These are phyloP conservation scores for Cytospora leucostoma DNA, from an alignment of 2,329 filamentous ascomycete species.

Conservation along the genomic window DNA sequence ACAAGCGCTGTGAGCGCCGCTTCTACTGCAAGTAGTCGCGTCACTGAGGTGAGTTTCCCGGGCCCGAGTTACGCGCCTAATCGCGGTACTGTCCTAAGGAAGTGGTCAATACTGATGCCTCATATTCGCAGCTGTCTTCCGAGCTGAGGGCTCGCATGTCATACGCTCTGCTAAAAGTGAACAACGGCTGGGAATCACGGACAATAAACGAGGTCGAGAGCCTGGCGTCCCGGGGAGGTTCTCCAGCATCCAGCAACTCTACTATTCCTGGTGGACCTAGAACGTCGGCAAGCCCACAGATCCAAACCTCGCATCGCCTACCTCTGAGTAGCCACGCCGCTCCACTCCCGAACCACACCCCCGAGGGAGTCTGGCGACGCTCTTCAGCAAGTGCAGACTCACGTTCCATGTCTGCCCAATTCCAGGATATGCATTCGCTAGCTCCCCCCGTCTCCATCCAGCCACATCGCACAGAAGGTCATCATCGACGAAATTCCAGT, in stretches of 20 bases:
- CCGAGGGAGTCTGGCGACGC: constrained; percentile 2
- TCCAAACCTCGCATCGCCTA: constrained; percentile 30
- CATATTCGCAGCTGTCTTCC: constrained; percentile 62
- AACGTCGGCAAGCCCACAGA: constrained; percentile 57
- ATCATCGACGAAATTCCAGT: constrained; percentile 53
- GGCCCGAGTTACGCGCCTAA: not conserved
- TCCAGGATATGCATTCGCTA: constrained; percentile 37
- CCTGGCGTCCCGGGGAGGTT: constrained; percentile 68
- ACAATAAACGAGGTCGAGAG: constrained; percentile 77
- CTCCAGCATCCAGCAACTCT: constrained; percentile 61
- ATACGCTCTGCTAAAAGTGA: constrained; percentile 93
- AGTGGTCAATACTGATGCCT: constrained; percentile 29
- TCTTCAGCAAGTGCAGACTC: constrained; percentile 41
- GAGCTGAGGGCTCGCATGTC: constrained; percentile 82
- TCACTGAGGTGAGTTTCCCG: constrained; percentile 68
- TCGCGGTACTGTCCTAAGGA: not conserved
- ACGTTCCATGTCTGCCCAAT: constrained; percentile 1
- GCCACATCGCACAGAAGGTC: constrained; percentile 46
- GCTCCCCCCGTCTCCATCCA: constrained; percentile 59
- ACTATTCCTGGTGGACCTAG: constrained; percentile 54
- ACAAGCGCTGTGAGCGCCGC: constrained; percentile 66
- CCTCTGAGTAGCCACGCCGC: constrained; percentile 39
- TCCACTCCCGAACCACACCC: constrained; percentile 26
- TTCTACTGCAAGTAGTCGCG: constrained; percentile 66
- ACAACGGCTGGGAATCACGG: constrained; percentile 82